These are phyloP conservation scores for Fusarium palustre DNA, from an alignment of 2,329 filamentous ascomycete genomes.

Conservation along the genomic window DNA sequence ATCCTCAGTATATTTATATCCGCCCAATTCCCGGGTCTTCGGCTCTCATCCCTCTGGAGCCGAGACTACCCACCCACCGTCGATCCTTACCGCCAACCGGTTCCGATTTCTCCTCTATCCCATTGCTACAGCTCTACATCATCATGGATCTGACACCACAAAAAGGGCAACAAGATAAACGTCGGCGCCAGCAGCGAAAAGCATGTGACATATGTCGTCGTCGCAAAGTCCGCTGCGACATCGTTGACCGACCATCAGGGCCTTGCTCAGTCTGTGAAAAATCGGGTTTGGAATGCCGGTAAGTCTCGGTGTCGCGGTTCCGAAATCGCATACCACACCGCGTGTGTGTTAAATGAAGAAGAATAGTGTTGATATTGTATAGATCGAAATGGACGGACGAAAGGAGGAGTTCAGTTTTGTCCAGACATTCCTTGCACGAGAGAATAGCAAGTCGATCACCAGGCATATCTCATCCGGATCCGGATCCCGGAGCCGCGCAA, in stretches of 20 bases:
- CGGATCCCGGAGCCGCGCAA: constrained; percentile 26
- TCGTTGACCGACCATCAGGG: constrained; percentile 29
- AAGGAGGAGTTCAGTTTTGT: constrained; percentile 18
- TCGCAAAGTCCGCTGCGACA: constrained; percentile 44
- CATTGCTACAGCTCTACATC: not conserved
- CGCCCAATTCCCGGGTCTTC: not conserved
- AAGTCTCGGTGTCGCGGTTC: constrained; percentile 28
- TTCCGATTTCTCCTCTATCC: constrained; percentile 36
- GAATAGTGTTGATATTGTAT: not conserved
- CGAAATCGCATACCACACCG: not conserved
- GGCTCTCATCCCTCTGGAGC: constrained; percentile 13
- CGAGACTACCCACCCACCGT: constrained; percentile 20
- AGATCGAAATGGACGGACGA: constrained; percentile 44
- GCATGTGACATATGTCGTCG: constrained; percentile 45
- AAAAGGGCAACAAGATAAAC: constrained; percentile 12
- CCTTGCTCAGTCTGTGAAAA: constrained; percentile 45
- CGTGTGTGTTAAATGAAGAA: rapidly evolving
- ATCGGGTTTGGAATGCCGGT: constrained; percentile 44
- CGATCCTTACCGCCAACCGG: constrained; percentile 11
- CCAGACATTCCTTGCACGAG: constrained; percentile 9
- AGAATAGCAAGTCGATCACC: constrained; percentile 11
- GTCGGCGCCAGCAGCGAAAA: constrained; percentile 49
- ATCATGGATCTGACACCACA: constrained; percentile 20
- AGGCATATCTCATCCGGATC: constrained; percentile 15
- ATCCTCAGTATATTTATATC: not conserved